A percentile compares a stretch with the other conserved stretches of the same genome.
These are phyloP conservation scores for Coprinellus aureogranulatus DNA, from an alignment of 768 basidiomycete species.

Conservation along the genomic window DNA sequence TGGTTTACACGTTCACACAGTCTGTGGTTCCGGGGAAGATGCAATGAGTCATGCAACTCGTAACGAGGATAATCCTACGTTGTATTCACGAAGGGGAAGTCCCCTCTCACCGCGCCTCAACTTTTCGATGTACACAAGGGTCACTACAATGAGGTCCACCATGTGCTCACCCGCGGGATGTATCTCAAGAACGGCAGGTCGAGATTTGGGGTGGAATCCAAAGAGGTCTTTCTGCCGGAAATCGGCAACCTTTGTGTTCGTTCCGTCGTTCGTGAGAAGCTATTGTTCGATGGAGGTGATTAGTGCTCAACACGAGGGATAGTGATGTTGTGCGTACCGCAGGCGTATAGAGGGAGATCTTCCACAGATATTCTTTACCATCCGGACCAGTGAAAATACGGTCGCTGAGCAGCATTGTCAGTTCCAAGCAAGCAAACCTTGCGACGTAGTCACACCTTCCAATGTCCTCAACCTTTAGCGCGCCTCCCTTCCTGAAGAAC, in stretches of 20 bases:
- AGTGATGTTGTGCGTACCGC: constrained; percentile 1
- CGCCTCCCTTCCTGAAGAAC: constrained; percentile 22
- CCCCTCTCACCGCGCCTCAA: constrained; percentile 23
- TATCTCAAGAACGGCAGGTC: constrained; percentile 24
- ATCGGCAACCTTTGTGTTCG: constrained; percentile 15
- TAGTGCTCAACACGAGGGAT: too few relatives aligned
- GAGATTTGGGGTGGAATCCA: constrained; percentile 10
- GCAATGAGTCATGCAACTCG: too few relatives aligned
- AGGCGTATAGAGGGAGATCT: constrained; percentile 21
- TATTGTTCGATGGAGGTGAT: neutral
- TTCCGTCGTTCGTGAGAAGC: constrained; percentile 18
- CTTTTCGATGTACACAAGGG: constrained; percentile 29
- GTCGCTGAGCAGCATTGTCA: neutral
- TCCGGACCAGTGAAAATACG: constrained; percentile 14
- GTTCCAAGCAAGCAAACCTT: too few relatives aligned
- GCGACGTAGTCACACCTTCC: too few relatives aligned
- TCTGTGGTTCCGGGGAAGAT: too few relatives aligned
- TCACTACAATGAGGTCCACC: constrained; percentile 30
- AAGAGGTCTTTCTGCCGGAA: constrained; percentile 13
- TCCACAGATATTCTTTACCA: constrained; percentile 33
- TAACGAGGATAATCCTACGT: too few relatives aligned
- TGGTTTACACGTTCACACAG: too few relatives aligned
- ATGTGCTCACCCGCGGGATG: constrained; percentile 22
- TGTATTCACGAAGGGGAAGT: neutral
- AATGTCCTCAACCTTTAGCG: too few relatives aligned